Conservation (phyloP, 108 stramenopile species). For the Nannochloropsis oceanica region DNA sequence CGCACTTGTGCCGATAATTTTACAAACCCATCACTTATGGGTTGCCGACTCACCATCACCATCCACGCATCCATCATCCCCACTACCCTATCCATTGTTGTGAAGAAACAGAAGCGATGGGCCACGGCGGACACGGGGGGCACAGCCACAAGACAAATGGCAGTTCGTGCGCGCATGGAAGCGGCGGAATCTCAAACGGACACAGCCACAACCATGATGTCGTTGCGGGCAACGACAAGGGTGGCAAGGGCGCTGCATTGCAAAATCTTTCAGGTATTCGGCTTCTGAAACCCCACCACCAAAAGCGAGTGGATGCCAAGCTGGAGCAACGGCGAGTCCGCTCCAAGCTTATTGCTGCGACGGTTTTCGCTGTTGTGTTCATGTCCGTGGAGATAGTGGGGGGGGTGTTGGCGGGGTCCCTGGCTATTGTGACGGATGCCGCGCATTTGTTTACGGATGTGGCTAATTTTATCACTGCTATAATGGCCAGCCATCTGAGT, state of each 20-base stretch:
- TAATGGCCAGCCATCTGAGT: conserved; percentile 54
- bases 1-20: too few species aligned
- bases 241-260: too few species aligned
- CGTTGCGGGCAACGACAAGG: too few species aligned
- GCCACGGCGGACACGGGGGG: background rate
- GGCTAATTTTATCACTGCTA: conserved; percentile 33
- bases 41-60: too few species aligned
- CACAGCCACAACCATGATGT: too few species aligned
- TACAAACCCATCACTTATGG: too few species aligned
- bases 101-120: background rate
- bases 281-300: background rate
- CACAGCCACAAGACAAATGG: background rate
- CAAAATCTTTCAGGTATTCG: too few species aligned
- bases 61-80: too few species aligned
- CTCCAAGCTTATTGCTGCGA: conserved; percentile 28
- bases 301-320: background rate
- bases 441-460: conserved; percentile 46
- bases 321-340: background rate
- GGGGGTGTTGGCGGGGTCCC: conserved; percentile 31
- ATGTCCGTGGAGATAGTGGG: conserved; percentile 37
- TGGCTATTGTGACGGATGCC: conserved; percentile 44
- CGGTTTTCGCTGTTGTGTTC: conserved; percentile 33
- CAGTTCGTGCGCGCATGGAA: background rate
- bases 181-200: background rate
- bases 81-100: background rate